Conservation (phyloP, 2,329 filamentous ascomycete species). For the Penicillium polonicum region DNA sequence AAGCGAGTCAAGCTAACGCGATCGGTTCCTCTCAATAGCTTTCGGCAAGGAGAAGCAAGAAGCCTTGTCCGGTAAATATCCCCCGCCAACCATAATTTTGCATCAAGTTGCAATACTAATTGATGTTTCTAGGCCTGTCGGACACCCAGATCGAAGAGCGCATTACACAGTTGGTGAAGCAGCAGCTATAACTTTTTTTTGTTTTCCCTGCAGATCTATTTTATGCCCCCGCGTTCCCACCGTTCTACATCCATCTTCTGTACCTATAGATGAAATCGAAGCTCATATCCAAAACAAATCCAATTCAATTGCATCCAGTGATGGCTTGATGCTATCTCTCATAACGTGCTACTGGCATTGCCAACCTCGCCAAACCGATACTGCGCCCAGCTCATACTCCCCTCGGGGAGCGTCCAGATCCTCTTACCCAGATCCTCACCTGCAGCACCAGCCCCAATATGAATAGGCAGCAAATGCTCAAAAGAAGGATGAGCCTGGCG, state of each 20-base stretch:
- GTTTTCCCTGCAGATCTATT: constrained; percentile 15
- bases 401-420: constrained; percentile 51
- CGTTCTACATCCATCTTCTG: constrained; percentile 30
- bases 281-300: constrained; percentile 14
- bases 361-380: constrained; percentile 50
- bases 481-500: constrained; percentile 63
- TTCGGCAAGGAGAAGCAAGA: constrained; percentile 68
- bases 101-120: constrained; percentile 13
- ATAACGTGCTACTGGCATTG: constrained; percentile 18
- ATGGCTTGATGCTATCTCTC: background rate
- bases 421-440: constrained; percentile 49
- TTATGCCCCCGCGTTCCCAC: constrained; percentile 28
- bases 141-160: constrained; percentile 70
- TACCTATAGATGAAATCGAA: constrained; percentile 43
- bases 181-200: constrained; percentile 33
- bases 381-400: constrained; percentile 56
- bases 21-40: constrained; percentile 44
- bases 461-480: constrained; percentile 62
- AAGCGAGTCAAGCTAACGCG: constrained; percentile 17
- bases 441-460: constrained; percentile 58
- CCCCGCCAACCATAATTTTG: background rate
- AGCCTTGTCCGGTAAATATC: constrained; percentile 56
- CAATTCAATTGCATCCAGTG: constrained; percentile 3
- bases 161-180: constrained; percentile 63
- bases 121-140: constrained; percentile 54